Conservation (phyloP, 116 monocot genomes). For the Thalassia testudinum region DNA sequence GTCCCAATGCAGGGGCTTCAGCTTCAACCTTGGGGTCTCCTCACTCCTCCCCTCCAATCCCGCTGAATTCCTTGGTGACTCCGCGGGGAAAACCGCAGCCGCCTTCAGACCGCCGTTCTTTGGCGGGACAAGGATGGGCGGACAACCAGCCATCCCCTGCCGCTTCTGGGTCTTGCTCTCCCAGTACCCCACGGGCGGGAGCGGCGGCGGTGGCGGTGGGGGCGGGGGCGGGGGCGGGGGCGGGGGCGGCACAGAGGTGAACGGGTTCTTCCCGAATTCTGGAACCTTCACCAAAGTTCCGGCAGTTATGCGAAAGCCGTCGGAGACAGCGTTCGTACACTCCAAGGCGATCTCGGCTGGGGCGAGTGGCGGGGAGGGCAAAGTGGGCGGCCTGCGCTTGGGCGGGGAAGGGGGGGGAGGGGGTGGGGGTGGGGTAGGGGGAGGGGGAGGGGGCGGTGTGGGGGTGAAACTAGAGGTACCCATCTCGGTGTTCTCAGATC, state of each 20-base stretch:
- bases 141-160: background rate
- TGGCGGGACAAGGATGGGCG: constrained; percentile 14
- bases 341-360: constrained; percentile 1
- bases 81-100: constrained; percentile 2
- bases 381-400: constrained; percentile 11
- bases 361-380: constrained; percentile 13
- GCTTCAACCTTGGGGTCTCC: constrained; percentile 13
- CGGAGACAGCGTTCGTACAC: background rate
- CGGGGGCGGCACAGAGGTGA: constrained; percentile 4
- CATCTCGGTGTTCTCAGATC: constrained; percentile 5
- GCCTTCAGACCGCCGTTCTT: constrained; percentile 5
- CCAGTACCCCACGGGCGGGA: constrained; percentile 18
- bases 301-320: background rate
- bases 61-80: constrained; percentile 4
- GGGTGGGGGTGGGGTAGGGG: constrained; percentile 4
- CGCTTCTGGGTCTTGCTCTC: constrained; percentile 10
- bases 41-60: constrained; percentile 5
- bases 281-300: too few species aligned
- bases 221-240: background rate
- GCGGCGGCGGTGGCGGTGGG: constrained; percentile 22
- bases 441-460: constrained; percentile 4
- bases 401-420: constrained; percentile 19
- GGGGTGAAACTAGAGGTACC: constrained; percentile 6
- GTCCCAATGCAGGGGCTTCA: constrained; percentile 60
- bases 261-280: constrained; percentile 6